These are phyloP conservation scores for Fagopyrum homotropicum DNA, from an alignment of 148 eudicot genomes.

Conservation along the genomic window DNA sequence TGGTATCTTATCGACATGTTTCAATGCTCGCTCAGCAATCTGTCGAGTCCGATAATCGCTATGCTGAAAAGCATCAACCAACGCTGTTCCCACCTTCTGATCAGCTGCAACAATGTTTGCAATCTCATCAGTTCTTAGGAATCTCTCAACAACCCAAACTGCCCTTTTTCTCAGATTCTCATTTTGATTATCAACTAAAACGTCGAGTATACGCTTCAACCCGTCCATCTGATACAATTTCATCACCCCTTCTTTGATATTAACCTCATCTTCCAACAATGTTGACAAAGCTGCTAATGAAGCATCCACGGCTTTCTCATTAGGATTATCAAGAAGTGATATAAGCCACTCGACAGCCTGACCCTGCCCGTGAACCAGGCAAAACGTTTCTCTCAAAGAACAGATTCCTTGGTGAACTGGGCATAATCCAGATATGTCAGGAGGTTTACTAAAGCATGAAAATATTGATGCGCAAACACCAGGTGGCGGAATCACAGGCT, in stretches of 20 bases:
- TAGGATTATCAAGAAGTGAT: constrained; percentile 69
- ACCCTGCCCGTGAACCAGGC: constrained; percentile 75
- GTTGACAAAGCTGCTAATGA: constrained; percentile 79
- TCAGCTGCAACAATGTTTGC: constrained; percentile 51
- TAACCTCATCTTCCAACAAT: constrained; percentile 70
- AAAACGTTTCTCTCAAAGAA: constrained; percentile 55
- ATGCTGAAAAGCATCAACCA: constrained; percentile 84
- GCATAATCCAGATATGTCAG: constrained; percentile 51
- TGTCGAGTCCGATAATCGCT: constrained; percentile 77
- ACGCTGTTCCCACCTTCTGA: constrained; percentile 68
- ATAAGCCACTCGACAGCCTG: constrained; percentile 68
- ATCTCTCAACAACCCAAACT: constrained; percentile 85
- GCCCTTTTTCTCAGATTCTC: constrained; percentile 61
- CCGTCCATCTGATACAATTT: constrained; percentile 49
- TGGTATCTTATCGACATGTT: constrained; percentile 80
- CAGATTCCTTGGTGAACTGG: constrained; percentile 68
- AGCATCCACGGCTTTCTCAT: constrained; percentile 75
- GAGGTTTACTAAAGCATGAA: constrained; percentile 59
- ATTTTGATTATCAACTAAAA: constrained; percentile 71
- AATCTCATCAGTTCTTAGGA: constrained; percentile 57
- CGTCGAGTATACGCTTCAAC: constrained; percentile 53
- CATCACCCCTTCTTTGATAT: constrained; percentile 57
- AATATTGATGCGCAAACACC: constrained; percentile 46
- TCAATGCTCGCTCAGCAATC: constrained; percentile 82
- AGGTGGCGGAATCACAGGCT: constrained; percentile 44